Conservation (phyloP, 2,329 filamentous ascomycete species). For the Stachybotrys echinatus region DNA sequence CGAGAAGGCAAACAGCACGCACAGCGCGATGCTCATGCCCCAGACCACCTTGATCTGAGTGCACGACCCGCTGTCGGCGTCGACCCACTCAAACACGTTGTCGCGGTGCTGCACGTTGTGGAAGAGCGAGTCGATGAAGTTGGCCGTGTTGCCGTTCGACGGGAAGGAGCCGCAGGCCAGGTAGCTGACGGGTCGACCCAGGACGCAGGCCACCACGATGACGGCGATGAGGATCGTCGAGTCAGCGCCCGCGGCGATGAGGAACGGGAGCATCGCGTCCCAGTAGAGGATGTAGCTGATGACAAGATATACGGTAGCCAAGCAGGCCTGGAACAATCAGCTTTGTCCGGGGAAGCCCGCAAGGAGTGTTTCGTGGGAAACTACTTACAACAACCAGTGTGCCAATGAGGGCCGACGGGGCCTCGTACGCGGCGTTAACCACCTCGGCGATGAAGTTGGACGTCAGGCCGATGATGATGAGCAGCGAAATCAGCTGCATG, state of each 20-base stretch:
- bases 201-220: conserved; percentile 68
- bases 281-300: conserved; percentile 79
- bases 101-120: conserved; percentile 31
- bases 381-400: conserved; percentile 72
- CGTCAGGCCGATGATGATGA: conserved; percentile 73
- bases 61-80: conserved; percentile 59
- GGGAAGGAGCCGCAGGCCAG: conserved; percentile 61
- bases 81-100: conserved; percentile 38
- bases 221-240: conserved; percentile 67
- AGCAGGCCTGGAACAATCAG: conserved; percentile 71
- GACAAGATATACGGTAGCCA: conserved; percentile 72
- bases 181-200: conserved; percentile 76
- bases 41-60: conserved; percentile 82
- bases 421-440: conserved; percentile 56
- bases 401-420: conserved; percentile 69
- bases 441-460: conserved; percentile 80
- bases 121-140: conserved; percentile 38
- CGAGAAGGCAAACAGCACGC: conserved; percentile 64
- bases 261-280: conserved; percentile 69
- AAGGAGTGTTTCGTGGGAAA: not conserved
- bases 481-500: conserved; percentile 65
- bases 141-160: conserved; percentile 31
- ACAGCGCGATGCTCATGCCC: conserved; percentile 77
- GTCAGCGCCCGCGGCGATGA: conserved; percentile 64
- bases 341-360: too few relatives aligned